Evolutionary conservation across 1,284 basidiomycete species (phyloP), one percentile per base, ranked within the genome.

Genomic region (Bjerkandera adusta): DNA sequence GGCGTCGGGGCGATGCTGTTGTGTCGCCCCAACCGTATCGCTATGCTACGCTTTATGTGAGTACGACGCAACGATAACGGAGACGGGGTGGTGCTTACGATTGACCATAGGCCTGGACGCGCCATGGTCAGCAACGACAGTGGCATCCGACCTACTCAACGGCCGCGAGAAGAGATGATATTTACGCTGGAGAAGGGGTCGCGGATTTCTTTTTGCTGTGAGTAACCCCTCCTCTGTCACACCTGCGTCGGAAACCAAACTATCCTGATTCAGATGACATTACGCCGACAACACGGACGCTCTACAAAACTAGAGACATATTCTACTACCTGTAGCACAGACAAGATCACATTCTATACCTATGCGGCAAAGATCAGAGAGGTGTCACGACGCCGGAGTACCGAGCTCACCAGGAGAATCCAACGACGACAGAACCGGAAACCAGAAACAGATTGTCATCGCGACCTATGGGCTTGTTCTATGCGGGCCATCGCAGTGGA

Each of bases 401-500:
- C 12, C 18, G 8, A 20, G 16, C 10, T 20, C 36, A 12, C 18
- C 13, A 7, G 24, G 24, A 30, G 8, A 42, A 12, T 32, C 40
- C 18, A 5, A 42, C 27, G 13, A 21, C 21, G 8, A 45, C 22
- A n/a, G 16, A 36, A 36, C 43, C 30, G 20, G 25, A 38, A 16
- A 15, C 35, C 34, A 10, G 27, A 22, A 21, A 16, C 30, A 10
- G 11, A 27, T 43, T 20, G 33, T 38, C 51, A 50, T 38, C 57
- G 52, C 30, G 57, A 45, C 43, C 47, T 46, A 36, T 41, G n/a
- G n/a, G n/a, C 30, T 45, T 56, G 55, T 51, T 62, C 59, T 37
- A 64, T 52, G 41, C 66, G 67, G 8, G 68, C 60, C 61, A 87
- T 85, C 1, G 84, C 87, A 53, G 78, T 77, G 8, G 77, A 76